Evolutionary conservation across 305 asterid species (phyloP), one percentile per base, ranked within the genome.

Genomic region (Withania somnifera): DNA sequence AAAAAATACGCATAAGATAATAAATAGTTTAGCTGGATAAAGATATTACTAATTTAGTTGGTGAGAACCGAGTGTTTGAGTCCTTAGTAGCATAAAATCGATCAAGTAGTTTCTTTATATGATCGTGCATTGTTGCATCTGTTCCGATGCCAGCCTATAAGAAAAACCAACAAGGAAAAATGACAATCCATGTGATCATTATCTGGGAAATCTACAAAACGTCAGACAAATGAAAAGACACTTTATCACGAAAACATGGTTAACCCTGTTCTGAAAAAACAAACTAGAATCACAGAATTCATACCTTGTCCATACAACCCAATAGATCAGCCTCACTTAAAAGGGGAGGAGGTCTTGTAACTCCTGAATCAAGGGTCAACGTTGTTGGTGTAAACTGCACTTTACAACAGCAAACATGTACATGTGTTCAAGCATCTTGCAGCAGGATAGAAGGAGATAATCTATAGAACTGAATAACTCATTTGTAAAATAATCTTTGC

Each of bases 71-170:
- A 87, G 90, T 92, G 89, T 82, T 91, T 58, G 97, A 67, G 85
- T 94, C 98, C 88, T 96, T 96, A 50, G 91, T 94, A 78, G 92
- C 99, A 87, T 96, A 96, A 89, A 82, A 88, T 85, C 99, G 97
- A 89, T 96, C 99, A 85, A 94, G 95, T 85, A 96, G 94, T 93
- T 96, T 96, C 87, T 96, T 94, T 78, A 96, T 96, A 89, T 94
- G 98, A 87, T 96, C 99, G 71, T 96, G 99, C 98, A 96, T 96
- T 57, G 99, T 94, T 76, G 99, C 99, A 90, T 96, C 99, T 66
- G 98, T 94, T 67, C 99, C 99, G 84, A 96, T 94, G 79, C 96
- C 95, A 58, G 97, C 99, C 98, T 93, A 84, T 52, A 71, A 83
- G 84, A 84, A 73, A 38, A 81, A 47, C 13, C 84, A 56, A 78